These are phyloP conservation scores for Glycine tomentella DNA, from an alignment of 306 rosid species.

Conservation along the genomic window DNA sequence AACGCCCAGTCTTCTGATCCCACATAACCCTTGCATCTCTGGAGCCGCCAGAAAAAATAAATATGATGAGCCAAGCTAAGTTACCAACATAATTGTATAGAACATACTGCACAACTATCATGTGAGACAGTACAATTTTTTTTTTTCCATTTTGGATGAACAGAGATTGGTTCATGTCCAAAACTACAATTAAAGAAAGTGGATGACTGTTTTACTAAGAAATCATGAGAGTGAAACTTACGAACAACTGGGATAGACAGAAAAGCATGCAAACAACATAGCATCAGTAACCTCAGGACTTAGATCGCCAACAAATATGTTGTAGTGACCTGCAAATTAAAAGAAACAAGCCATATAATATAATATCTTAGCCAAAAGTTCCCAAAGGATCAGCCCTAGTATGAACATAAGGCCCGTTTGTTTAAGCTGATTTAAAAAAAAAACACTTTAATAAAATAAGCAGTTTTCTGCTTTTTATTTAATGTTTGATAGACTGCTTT, in stretches of 20 bases:
- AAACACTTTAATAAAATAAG: too few relatives aligned
- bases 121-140: background rate
- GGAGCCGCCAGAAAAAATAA: conserved; percentile 43
- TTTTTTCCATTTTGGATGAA: conserved; percentile 5
- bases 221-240: conserved; percentile 66
- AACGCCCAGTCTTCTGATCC: conserved; percentile 99
- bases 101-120: conserved; percentile 4
- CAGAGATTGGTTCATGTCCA: conserved; percentile 15
- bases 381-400: background rate
- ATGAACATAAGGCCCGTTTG: background rate
- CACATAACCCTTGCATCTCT: conserved; percentile 99
- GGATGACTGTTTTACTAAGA: background rate
- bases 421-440: too few relatives aligned
- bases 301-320: conserved; percentile 98
- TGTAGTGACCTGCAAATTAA: conserved; percentile 82
- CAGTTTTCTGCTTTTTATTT: too few relatives aligned
- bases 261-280: conserved; percentile 92
- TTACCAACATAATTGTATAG: conserved; percentile 14
- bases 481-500: too few relatives aligned
- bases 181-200: conserved; percentile 25
- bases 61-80: conserved; percentile 18
- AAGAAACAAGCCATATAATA: conserved; percentile 21
- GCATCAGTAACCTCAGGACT: conserved; percentile 99
- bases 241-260: conserved; percentile 95
- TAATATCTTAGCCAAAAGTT: conserved; percentile 33